Evolutionary conservation across 2,329 filamentous ascomycete species (phyloP), one percentile per base, ranked within the genome.

Genomic region (Celoporthe dispersa): DNA sequence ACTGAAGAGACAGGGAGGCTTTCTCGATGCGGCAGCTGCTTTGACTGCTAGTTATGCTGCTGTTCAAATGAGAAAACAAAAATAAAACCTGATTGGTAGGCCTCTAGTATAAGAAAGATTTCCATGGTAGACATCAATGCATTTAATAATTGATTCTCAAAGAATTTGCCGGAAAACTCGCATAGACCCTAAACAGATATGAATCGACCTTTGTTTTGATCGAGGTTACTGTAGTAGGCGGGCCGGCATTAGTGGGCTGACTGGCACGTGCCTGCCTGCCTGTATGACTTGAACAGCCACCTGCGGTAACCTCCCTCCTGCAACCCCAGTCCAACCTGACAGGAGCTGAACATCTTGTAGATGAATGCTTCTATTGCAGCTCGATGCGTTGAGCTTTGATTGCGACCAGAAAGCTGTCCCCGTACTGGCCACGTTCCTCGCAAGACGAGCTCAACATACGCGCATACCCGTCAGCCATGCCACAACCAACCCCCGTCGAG

Each of bases 341-440:
- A 22, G 28, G 31, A 61, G 31, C 37, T 53, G 19, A 53, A 48
- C 4, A 39, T 28, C 1, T 39, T 51, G 37, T 51, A 12, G 16
- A 61, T 12, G 3, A 28, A 61, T 61, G 11, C 22, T 51, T 28
- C 28, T n/a, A 39, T 28, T 61, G 31, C 60, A 48, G 31, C 35
- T 35, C 11, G n/a, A 37, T 57, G 5, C 9, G 60, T 35, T 51
- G 28, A 48, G 22, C 11, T 59, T 12, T 19, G n/a, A 57, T 37
- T 64, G 25, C 33, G 28, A 22, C 48, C 48, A 25, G 48, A 44
- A 68, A 68, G 53, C 25, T 68, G 61, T 65, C 51, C 39, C 3
- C 19, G 25, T 51, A 25, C 25, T 61, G 48, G 61, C 31, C 61
- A 25, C 67, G 3, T n/a, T 48, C 35, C 53, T 67, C 53, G 11